Evolutionary conservation across 2,329 filamentous ascomycete genomes (phyloP).

Genomic region (Xylogone sp.): DNA sequence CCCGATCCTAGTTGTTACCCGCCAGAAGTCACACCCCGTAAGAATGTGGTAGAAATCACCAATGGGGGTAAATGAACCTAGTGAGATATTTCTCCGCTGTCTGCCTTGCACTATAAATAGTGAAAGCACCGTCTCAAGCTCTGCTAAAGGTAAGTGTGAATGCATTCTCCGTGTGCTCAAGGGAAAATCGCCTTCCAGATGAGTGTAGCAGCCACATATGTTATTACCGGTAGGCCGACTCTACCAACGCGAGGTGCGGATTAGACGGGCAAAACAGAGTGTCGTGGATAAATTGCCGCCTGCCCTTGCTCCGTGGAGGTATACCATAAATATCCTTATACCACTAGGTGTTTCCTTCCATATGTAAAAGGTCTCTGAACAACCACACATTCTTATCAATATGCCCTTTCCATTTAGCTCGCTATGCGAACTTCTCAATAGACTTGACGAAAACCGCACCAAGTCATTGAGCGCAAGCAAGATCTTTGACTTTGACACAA

Average conservation of each 20-base stretch:
- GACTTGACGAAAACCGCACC: neutral
- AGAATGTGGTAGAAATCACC: neutral
- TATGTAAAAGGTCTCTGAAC: neutral
- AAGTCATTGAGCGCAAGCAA: slow-evolving; percentile 1
- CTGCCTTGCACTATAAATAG: too few species aligned
- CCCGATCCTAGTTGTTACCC: neutral
- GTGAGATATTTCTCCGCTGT: neutral
- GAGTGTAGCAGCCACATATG: too few species aligned
- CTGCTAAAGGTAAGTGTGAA: too few species aligned
- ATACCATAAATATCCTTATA: neutral
- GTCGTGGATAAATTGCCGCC: neutral
- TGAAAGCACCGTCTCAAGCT: too few species aligned
- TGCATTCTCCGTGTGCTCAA: too few species aligned
- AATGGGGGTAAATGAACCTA: neutral
- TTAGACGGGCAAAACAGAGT: neutral
- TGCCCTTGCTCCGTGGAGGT: neutral
- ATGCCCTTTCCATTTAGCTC: neutral
- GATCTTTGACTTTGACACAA: neutral
- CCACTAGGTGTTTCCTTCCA: neutral
- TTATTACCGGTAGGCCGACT: too few species aligned
- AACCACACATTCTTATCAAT: neutral
- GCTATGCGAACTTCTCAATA: neutral
- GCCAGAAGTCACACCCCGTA: neutral
- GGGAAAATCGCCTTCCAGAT: too few species aligned
- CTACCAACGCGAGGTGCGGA: neutral